Base-by-base conservation (phyloP, 768 basidiomycete species). In the Pleurotus pulmonarius region DNA sequence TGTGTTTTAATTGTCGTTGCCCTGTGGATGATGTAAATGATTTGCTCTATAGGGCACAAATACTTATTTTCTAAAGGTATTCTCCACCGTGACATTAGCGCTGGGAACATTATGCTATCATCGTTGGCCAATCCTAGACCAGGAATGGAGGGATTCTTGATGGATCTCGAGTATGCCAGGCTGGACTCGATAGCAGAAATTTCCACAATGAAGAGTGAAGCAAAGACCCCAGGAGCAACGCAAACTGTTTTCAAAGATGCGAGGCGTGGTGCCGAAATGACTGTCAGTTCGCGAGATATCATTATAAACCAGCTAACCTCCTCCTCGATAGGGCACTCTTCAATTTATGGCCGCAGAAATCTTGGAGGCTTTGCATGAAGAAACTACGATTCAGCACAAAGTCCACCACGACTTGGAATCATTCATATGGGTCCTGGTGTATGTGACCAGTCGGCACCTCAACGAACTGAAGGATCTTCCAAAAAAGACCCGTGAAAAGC, bases 111-210 rank as follows among this genome's bases (percentile, higher is more conserved):
- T 20, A 20, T 74, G 4, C 63, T 73, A 13, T 67, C 73, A 40
- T 60, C 60, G 1, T 49, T 20, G 22, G 34, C 26, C 20, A 20
- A 16, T 6, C 25, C 44, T 47, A 15, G 40, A 15, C 12, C 18
- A 24, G 41, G 13, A 12, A 56, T 54, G 15, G 52, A 55, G 39
- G 70, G 69, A 1, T 72, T 68, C 43, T n/a, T 72, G 48, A 70
- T 61, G n/a, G 72, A 71, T 49, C 51, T 72, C 3, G 69, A 73
- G 22, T 63, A 61, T 57, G 67, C 65, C 46, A 61, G 49, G 20
- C 20, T 20, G 15, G 45, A 63, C 5, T 12, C 26, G 49, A 38
- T 29, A 9, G 39, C 39, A 51, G 49, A 37, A 51, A 51, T 16
- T 26, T 37, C 34, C 26, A 26, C 56, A 16, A 49, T 26, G 18